Evolutionary conservation across 179 eudicot species (phyloP).

Genomic region (Spergularia azorica): DNA sequence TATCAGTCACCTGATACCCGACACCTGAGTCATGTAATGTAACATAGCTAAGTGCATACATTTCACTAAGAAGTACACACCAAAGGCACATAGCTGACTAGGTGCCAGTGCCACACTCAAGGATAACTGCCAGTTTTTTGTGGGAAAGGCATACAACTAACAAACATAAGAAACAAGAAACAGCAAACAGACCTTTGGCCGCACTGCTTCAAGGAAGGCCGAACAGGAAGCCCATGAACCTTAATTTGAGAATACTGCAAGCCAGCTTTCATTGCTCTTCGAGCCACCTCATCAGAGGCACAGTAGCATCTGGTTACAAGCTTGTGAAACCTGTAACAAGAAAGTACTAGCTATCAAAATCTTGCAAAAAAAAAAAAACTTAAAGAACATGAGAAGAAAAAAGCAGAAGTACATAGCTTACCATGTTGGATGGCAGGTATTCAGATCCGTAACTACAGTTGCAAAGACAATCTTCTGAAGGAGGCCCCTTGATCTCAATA

Average conservation of each 20-base stretch:
- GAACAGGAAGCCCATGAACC: constrained; percentile 94
- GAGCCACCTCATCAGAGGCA: constrained; percentile 88
- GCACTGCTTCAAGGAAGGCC: constrained; percentile 87
- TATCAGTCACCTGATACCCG: no score
- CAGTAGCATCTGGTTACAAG: constrained; percentile 98
- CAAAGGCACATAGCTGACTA: no score
- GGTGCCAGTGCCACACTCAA: no score
- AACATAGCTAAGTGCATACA: not conserved
- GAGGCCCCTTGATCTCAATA: constrained; percentile 84
- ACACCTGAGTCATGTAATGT: not conserved
- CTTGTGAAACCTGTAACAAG: constrained; percentile 80
- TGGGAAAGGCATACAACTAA: no score
- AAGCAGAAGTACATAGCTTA: constrained; percentile 29
- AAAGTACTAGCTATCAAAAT: constrained; percentile 3
- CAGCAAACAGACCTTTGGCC: not conserved
- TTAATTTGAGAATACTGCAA: constrained; percentile 81
- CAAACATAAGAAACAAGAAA: not conserved
- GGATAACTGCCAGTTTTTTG: no score
- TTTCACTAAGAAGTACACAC: not conserved
- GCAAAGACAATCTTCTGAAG: constrained; percentile 88
- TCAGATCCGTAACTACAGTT: constrained; percentile 87
- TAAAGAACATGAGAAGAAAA: not conserved
- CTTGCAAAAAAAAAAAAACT: constrained; percentile 1
- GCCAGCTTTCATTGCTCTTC: constrained; percentile 86
- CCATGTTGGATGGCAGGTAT: constrained; percentile 99